Evolutionary conservation across 164 flowering plant species (phyloP), one percentile per base, ranked within the genome.

Genomic region (Magnolia officinalis): DNA sequence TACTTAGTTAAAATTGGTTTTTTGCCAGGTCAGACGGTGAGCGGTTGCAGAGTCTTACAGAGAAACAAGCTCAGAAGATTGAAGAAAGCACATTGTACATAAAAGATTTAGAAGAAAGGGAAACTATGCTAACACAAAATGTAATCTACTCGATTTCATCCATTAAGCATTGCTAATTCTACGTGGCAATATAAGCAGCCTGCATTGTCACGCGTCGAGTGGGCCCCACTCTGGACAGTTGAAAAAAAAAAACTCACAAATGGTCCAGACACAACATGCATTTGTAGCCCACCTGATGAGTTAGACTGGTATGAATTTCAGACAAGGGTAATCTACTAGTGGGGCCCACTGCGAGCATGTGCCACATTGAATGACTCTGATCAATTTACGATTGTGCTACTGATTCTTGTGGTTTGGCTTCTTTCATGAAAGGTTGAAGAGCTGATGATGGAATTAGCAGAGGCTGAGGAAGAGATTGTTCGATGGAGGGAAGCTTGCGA

Each of bases 401-500:
- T 37, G 23, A 9, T 68, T 75, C 20, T n/a, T 65, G 59, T 26
- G 21, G 75, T 67, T 23, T 26, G 21, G 6, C 45, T 37, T 63
- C 51, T 67, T 72, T 29, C n/a, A 50, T 66, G 8, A 45, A 74
- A 93, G 98, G 86, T 88, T 80, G 95, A 90, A 79, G 92, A 86
- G 79, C 89, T 90, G 70, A 67, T 89, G 74, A 72, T 77, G 69
- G 94, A 88, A 78, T 78, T 91, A 73, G 84, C 83, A 80, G 88
- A 78, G 75, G 79, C 89, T 14, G 93, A 94, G 81, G 90, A 88
- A 76, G 96, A 92, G 70, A 85, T 85, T 74, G 80, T 81, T 70
- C 86, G 98, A 87, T 94, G 98, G 97, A 89, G 87, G 77, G 93
- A 90, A 82, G 97, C 98, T 74, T 92, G 97, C 82, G 93, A 94